phyloP scores from a whole-genome alignment of 1,139 yeast species.

The Pichia sp. region DNA sequence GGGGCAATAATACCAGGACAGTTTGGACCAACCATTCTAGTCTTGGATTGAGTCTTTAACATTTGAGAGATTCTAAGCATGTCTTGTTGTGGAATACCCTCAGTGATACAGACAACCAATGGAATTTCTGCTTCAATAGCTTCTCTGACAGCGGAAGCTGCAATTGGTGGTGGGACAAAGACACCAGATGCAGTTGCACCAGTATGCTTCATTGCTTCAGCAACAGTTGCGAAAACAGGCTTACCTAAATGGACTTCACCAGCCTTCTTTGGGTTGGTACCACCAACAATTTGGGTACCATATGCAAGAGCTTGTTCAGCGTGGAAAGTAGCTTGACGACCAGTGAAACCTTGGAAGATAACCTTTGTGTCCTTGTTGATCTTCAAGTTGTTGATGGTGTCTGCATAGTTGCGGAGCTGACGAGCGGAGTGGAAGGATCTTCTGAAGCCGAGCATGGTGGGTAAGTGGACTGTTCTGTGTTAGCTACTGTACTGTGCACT shows the following conservation, averaged over 20 bases:
- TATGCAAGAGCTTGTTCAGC: conserved; percentile 85
- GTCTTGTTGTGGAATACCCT: conserved; percentile 98
- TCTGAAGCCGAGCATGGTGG: conserved; percentile 17
- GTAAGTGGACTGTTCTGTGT: background rate
- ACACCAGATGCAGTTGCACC: conserved; percentile 96
- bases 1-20: conserved; percentile 99
- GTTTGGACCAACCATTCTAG: conserved; percentile 97
- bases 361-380: conserved; percentile 87
- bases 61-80: conserved; percentile 96
- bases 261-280: conserved; percentile 98
- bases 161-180: conserved; percentile 96
- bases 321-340: conserved; percentile 96
- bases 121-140: conserved; percentile 97
- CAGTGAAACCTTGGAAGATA: conserved; percentile 96
- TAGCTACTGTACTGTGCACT: background rate
- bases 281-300: conserved; percentile 95
- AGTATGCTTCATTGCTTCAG: conserved; percentile 81
- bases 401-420: conserved; percentile 23
- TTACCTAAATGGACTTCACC: conserved; percentile 80
- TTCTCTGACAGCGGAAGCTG: conserved; percentile 93
- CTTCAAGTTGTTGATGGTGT: conserved; percentile 80
- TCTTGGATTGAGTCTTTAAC: conserved; percentile 86
- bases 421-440: conserved; percentile 27
- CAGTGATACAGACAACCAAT: conserved; percentile 94
- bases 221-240: conserved; percentile 86